Percentiles rank a stretch among this genome's conserved stretches.
phyloP scores from a whole-genome alignment of 805 yeast species.

The Soucietia sequanensis region DNA sequence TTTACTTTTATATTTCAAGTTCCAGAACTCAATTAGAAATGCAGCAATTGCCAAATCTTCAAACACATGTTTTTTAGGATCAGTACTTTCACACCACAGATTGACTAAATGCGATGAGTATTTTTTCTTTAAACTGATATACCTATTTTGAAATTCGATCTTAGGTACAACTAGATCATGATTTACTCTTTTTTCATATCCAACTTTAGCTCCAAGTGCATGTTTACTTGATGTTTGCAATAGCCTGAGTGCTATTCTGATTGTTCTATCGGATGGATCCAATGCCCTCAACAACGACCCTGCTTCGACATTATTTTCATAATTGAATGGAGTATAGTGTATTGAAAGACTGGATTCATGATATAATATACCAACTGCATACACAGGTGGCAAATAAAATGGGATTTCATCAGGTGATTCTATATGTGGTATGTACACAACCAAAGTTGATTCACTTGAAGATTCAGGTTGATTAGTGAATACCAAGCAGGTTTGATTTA shows the following conservation, averaged over 20 bases:
- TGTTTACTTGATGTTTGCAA: conserved; percentile 80
- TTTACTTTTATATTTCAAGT: conserved; percentile 32
- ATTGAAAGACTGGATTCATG: conserved; percentile 54
- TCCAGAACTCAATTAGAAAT: conserved; percentile 86
- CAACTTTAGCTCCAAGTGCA: conserved; percentile 77
- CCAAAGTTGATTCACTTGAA: conserved; percentile 44
- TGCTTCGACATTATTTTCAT: conserved; percentile 18
- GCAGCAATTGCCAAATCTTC: conserved; percentile 97
- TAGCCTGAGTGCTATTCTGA: conserved; percentile 79
- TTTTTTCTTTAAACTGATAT: conserved; percentile 75
- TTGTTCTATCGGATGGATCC: conserved; percentile 56
- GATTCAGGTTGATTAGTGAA: conserved; percentile 26
- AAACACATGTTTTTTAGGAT: conserved; percentile 92
- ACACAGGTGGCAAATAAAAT: conserved; percentile 83
- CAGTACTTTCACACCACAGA: conserved; percentile 91
- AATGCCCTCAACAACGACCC: conserved; percentile 25
- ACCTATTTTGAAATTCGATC: conserved; percentile 77
- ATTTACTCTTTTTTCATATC: conserved; percentile 83
- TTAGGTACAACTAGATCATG: conserved; percentile 87
- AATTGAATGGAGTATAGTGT: conserved; percentile 67
- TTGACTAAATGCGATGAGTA: conserved; percentile 74
- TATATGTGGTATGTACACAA: conserved; percentile 80
- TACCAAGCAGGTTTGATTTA: conserved; percentile 79
- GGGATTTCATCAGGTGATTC: conserved; percentile 61
- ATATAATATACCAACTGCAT: conserved; percentile 70